Base-by-base conservation (phyloP, 495 filamentous ascomycete species). In the Aspergillus cristatus region DNA sequence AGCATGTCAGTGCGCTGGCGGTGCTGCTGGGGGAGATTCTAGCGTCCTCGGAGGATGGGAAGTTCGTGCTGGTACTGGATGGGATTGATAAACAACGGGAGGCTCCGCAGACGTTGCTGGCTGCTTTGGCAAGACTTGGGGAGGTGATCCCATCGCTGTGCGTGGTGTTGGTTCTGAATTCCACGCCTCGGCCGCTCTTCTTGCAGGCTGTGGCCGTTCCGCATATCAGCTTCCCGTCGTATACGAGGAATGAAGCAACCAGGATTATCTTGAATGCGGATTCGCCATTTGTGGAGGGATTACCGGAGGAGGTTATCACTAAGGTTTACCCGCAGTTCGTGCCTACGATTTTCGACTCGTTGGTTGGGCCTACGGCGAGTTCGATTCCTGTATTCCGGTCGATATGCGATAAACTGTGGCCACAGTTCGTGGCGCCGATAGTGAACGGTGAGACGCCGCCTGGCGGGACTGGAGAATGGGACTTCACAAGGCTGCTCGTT, bases 21-120 rank as follows among this genome's bases (percentile, higher is more conserved):
- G 81, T 86, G 34, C 74, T 84, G 45, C 58, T 96, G 28, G 57
- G 61, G 70, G 55, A 76, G 67, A 56, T 68, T 48, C 35, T 68
- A 54, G 55, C 53, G 18, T 40, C 60, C 12, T 41, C 42, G 25
- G 18, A 47, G 7, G 26, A 30, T 16, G 50, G 61, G 24, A 77
- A 75, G 49, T 87, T 94, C 54, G 78, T 89, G 17, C 57, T 95
- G 25, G 86, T 93, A 18, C 75, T 96, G 41, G 93, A 98, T 62
- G 84, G 78, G n/a, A 84, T 96, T 38, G 91, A 97, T 54, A 74
- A 68, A 32, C 87, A 93, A 60, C 65, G 85, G 48, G 93, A 97
- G 41, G 75, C 82, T 7, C 72, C 82, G 2, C 74, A 75, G 8
- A 96, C 85, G 0, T 58, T 96, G 1, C 60, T 95, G n/a, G 77